Conservation (phyloP, 192 early-diverging fungal genomes). For the Coemansia sp. region DNA sequence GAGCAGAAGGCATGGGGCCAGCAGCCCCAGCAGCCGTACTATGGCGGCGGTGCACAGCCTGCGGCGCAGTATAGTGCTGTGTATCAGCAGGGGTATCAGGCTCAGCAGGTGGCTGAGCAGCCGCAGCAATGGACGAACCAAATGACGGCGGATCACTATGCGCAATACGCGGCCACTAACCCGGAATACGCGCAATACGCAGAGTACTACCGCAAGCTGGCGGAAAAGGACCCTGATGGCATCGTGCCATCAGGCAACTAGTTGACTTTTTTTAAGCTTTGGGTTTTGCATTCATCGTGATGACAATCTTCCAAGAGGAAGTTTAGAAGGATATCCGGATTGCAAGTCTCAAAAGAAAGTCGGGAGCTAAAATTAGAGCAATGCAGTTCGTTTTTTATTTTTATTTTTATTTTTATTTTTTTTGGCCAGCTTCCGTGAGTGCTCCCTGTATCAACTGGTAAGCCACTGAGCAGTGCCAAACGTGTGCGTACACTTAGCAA, state of each 20-base stretch:
- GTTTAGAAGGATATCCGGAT: not conserved
- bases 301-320: not conserved
- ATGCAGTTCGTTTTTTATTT: too few species aligned
- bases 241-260: conserved; percentile 43
- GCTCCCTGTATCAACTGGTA: too few species aligned
- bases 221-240: conserved; percentile 50
- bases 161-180: conserved; percentile 41
- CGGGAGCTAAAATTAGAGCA: too few species aligned
- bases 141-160: conserved; percentile 49
- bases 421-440: too few species aligned
- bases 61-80: conserved; percentile 6
- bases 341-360: not conserved
- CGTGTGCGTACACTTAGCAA: too few species aligned
- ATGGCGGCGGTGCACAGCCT: conserved; percentile 1
- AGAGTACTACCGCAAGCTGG: conserved; percentile 50
- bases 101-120: conserved; percentile 12
- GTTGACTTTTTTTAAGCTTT: not conserved
- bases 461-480: too few species aligned
- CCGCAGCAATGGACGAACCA: conserved; percentile 52
- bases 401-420: too few species aligned
- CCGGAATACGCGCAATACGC: conserved; percentile 54
- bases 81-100: conserved; percentile 24
- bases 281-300: not conserved
- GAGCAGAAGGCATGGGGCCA: conserved; percentile 22
- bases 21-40: conserved; percentile 8